A percentile compares a stretch with the other conserved stretches of the same genome.
phyloP scores from a whole-genome alignment of 345 rosid species.

The Raphanus raphanistrum region DNA sequence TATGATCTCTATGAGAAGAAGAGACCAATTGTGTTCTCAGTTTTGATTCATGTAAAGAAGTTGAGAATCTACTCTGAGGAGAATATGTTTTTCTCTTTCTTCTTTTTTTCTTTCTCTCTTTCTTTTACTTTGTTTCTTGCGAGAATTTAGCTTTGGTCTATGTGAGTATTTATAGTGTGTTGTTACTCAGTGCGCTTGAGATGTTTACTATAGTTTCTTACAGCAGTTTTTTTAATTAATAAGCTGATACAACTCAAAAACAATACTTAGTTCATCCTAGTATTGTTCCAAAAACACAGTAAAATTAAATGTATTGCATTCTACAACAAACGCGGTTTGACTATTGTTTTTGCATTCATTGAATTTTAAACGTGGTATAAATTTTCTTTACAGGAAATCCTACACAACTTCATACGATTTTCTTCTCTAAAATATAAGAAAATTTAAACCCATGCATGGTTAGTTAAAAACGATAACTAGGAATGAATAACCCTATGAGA shows the following conservation, averaged over 20 bases:
- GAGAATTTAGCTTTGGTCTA: conserved; percentile 18
- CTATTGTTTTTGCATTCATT: background rate
- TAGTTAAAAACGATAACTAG: background rate
- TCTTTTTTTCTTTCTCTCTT: conserved; percentile 3
- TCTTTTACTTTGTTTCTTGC: conserved; percentile 32
- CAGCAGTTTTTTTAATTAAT: background rate
- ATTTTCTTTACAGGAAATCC: background rate
- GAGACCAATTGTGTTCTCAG: conserved; percentile 1
- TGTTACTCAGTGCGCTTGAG: conserved; percentile 12
- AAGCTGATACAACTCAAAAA: background rate
- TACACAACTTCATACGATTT: background rate
- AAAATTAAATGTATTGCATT: background rate
- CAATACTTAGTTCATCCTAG: no score
- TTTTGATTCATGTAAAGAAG: conserved; percentile 23
- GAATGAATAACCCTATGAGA: background rate
- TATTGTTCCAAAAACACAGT: background rate
- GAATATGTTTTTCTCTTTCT: conserved; percentile 27
- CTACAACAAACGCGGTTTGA: background rate
- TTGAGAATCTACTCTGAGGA: conserved; percentile 24
- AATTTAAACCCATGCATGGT: background rate
- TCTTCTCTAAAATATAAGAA: background rate
- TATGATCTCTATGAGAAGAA: conserved; percentile 14
- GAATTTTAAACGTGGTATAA: conserved; percentile 17
- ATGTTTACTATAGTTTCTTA: background rate
- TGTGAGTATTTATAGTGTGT: conserved; percentile 20